Evolutionary conservation across 768 basidiomycete species (phyloP), one percentile per base, ranked within the genome.

Genomic region (Exsudoporus frostii): DNA sequence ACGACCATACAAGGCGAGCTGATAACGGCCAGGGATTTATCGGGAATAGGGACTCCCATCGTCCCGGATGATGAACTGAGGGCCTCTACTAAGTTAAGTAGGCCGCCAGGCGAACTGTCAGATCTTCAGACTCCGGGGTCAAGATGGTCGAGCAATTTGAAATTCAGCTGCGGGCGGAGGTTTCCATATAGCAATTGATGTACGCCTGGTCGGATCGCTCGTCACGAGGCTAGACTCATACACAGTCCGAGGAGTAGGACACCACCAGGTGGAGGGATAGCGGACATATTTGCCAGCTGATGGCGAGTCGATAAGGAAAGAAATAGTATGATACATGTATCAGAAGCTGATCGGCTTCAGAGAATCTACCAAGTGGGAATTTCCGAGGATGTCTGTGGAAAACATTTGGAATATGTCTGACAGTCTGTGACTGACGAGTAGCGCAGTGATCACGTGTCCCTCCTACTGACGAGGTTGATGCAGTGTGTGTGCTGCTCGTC

Each of bases 141-240:
- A 29, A 29, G 29, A 29, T 29, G 2, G 29, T 59, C 15, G 27
- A 10, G 10, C 7, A 37, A 55, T 59, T 59, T 60, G 37, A 60
- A 50, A 44, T 29, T 34, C 8, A 34, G 27, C 13, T 22, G 48
- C 19, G 54, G 10, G 29, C 38, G 42, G 42, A 37, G 3, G 29
- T 33, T 39, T 34, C 27, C 19, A n/a, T 55, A 39, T 42, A 29
- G 52, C n/a, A 59, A 32, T 36, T 13, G 19, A 15, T 32, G 14
- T 58, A 14, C 57, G 57, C 57, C 56, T 9, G 39, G 11, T 48
- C 11, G 8, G 24, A 30, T 41, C 5, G 7, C 25, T 22, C 24
- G 10, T 15, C 24, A 42, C 42, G 5, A 11, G 42, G 25, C 17
- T 7, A 27, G 42, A 43, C 24, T 41, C 51, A 53, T 8, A n/a